phyloP scores from a whole-genome alignment of 352 stramenopile genomes.

The Peronospora tabacina region DNA sequence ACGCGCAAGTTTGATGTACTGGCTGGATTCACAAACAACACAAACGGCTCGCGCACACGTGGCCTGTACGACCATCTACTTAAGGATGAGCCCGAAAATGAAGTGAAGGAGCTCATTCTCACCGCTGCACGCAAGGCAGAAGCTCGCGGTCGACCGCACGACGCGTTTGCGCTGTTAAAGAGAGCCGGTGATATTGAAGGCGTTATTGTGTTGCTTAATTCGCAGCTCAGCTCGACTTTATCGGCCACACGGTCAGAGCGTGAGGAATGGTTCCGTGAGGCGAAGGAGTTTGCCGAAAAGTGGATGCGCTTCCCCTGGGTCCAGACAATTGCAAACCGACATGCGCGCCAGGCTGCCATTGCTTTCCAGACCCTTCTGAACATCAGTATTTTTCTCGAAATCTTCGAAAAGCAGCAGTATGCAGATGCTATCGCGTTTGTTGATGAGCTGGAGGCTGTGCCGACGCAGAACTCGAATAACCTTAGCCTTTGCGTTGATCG shows the following conservation, averaged over 20 bases:
- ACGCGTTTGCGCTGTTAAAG: slow-evolving; percentile 74
- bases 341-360: slow-evolving; percentile 55
- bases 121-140: slow-evolving; percentile 66
- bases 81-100: slow-evolving; percentile 61
- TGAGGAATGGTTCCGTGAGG: slow-evolving; percentile 75
- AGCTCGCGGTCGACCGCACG: slow-evolving; percentile 53
- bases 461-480: slow-evolving; percentile 52
- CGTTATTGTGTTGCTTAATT: slow-evolving; percentile 62
- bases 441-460: slow-evolving; percentile 67
- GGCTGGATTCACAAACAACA: slow-evolving; percentile 73
- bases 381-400: slow-evolving; percentile 79
- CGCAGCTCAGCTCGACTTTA: slow-evolving; percentile 59
- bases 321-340: slow-evolving; percentile 59
- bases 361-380: slow-evolving; percentile 84
- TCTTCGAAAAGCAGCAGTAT: slow-evolving; percentile 77
- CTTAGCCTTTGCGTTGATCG: slow-evolving; percentile 68
- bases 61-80: slow-evolving; percentile 67
- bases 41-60: slow-evolving; percentile 72
- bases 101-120: slow-evolving; percentile 73
- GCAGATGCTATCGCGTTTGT: slow-evolving; percentile 80
- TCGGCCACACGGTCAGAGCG: slow-evolving; percentile 49
- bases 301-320: slow-evolving; percentile 86
- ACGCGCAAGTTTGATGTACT: slow-evolving; percentile 76
- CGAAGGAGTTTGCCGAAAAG: slow-evolving; percentile 78
- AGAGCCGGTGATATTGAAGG: slow-evolving; percentile 73